Evolutionary conservation across 495 filamentous ascomycete species (phyloP), one percentile per base, ranked within the genome.

Genomic region (Apiosordaria backusii): DNA sequence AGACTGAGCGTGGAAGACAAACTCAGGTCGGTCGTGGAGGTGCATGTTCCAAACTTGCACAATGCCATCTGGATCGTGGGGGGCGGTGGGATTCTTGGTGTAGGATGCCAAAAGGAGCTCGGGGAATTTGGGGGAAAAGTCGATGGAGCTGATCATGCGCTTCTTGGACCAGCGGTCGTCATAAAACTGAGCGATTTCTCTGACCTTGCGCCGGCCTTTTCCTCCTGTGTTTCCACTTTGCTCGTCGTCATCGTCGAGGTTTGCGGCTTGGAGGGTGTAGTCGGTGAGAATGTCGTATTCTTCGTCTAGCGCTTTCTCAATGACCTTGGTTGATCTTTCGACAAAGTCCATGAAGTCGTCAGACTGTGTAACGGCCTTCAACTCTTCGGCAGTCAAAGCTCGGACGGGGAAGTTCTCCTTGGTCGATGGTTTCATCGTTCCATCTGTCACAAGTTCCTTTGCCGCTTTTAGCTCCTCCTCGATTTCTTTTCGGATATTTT

Each of bases 1-100:
- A 61, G 93, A 97, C 59, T 93, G 93, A 9, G 93, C 93, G 77
- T 97, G 92, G 75, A 98, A 97, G 57, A 96, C 89, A 76, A 94
- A 98, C 82, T 99, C 95, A 1, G 95, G 91, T 54, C 95, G 89
- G 68, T 92, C 90, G 64, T 92, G 93, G 62, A 97, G 85, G 72
- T 98, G 93, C 76, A 92, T 83, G 76, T 97, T 99, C 95, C 95
- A 99, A 52, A 99, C 87, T 74, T 97, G 93, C 26, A 99, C 87
- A 45, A 99, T 85, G 59, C 95, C 95, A 71, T 94, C 91, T 15
- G 95, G 95, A 66, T 97, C 94, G 77, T 98, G 92, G 27, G 96
- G 96, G 6, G 95, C 92, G 29, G 92, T 90, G 5, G 92, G 91
- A 72, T 97, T 97, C 76, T 97, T 98, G 63, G 96, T 98, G 75